These are phyloP conservation scores for Zelopaecilomyces penicillatus DNA, from an alignment of 2,329 filamentous ascomycete species.

Conservation along the genomic window DNA sequence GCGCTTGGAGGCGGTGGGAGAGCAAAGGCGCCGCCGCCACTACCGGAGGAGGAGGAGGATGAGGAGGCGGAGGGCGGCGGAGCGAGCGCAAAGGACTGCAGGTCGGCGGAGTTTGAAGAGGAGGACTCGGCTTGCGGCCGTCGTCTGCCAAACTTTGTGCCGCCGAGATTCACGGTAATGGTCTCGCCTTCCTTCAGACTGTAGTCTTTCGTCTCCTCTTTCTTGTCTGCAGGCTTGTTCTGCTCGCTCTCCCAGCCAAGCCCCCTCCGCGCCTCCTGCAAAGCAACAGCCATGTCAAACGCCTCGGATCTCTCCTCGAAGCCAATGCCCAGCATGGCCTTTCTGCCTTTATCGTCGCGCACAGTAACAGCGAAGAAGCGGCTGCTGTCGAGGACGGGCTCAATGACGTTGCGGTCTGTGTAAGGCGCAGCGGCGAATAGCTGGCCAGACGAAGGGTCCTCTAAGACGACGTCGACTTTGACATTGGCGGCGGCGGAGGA, in stretches of 20 bases:
- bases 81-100: conserved; percentile 61
- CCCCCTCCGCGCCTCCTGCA: conserved; percentile 69
- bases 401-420: conserved; percentile 54
- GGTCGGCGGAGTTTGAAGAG: conserved; percentile 20
- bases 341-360: conserved; percentile 64
- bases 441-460: conserved; percentile 63
- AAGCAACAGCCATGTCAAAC: conserved; percentile 73
- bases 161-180: conserved; percentile 70
- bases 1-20: conserved; percentile 61
- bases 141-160: conserved; percentile 42
- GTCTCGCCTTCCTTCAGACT: conserved; percentile 85
- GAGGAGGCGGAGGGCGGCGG: conserved; percentile 48
- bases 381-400: conserved; percentile 69
- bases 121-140: conserved; percentile 22
- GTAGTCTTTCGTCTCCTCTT: conserved; percentile 52
- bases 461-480: conserved; percentile 68
- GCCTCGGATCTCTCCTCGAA: conserved; percentile 82
- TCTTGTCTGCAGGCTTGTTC: conserved; percentile 24
- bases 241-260: conserved; percentile 48
- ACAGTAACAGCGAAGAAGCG: conserved; percentile 82
- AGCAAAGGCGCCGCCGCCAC: conserved; percentile 35
- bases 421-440: conserved; percentile 83
- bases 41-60: conserved; percentile 20
- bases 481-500: conserved; percentile 38
- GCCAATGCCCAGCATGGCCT: conserved; percentile 73